Conservation (phyloP, 2,329 filamentous ascomycete genomes). For the Sclerotinia sclerotiorum region DNA sequence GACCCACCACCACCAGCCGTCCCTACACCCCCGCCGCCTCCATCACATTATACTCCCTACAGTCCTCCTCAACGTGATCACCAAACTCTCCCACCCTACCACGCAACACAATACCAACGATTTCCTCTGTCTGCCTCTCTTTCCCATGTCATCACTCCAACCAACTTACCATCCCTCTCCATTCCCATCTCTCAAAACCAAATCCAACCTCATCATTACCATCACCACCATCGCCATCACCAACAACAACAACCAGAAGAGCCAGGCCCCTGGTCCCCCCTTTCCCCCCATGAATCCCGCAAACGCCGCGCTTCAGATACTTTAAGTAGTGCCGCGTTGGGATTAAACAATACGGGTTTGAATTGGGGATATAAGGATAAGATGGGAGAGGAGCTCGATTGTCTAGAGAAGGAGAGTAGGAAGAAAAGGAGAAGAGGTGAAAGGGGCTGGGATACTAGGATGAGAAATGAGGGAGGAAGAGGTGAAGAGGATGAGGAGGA, state of each 20-base stretch:
- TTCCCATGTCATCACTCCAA: background rate
- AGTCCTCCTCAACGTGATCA: background rate
- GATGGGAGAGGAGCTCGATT: slow-evolving; percentile 14
- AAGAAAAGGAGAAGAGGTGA: background rate
- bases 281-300: background rate
- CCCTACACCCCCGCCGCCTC: slow-evolving; percentile 19
- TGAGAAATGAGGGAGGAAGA: background rate
- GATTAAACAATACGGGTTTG: background rate
- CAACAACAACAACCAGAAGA: background rate
- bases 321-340: background rate
- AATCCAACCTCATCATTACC: background rate
- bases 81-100: too few species aligned
- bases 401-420: background rate
- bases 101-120: background rate
- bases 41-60: background rate
- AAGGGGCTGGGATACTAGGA: background rate
- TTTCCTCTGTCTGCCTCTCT: background rate
- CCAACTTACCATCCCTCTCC: too few species aligned
- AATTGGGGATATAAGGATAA: slow-evolving; percentile 20
- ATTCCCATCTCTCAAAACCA: background rate
- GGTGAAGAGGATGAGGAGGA: background rate
- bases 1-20: slow-evolving; percentile 7
- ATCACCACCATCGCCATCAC: background rate
- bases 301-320: slow-evolving; percentile 6
- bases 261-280: slow-evolving; percentile 16